Evolutionary conservation across 345 rosid species (phyloP).

Genomic region (Syzygium oleosum): DNA sequence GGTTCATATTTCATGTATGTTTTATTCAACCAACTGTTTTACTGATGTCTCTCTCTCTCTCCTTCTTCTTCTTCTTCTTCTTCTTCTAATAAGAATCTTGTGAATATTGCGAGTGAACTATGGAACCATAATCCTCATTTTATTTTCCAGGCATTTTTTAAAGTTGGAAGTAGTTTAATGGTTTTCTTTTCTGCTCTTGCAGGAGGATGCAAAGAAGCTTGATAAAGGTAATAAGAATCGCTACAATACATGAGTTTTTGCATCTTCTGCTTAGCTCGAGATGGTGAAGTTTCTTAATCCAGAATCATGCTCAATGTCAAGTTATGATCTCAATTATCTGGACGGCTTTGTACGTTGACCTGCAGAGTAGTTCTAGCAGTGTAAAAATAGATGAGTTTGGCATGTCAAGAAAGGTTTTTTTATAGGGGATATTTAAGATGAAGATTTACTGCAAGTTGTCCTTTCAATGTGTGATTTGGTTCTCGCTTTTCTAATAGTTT

Average conservation of each 20-base stretch:
- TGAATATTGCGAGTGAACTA: neutral
- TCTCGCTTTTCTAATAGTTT: neutral
- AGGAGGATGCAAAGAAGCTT: constrained; percentile 69
- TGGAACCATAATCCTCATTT: neutral
- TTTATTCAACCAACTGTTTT: neutral
- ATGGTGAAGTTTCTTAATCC: neutral
- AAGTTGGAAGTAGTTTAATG: neutral
- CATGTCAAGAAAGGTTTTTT: neutral
- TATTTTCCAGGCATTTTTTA: neutral
- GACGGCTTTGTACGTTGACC: neutral
- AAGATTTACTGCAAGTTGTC: neutral
- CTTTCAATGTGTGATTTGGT: neutral
- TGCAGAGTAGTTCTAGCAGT: neutral
- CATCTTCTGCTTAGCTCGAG: neutral
- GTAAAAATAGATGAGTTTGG: neutral
- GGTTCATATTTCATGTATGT: constrained; percentile 80
- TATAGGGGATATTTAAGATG: neutral
- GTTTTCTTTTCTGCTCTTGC: neutral
- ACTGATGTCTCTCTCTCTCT: neutral
- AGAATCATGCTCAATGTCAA: neutral
- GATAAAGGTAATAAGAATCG: constrained; percentile 44
- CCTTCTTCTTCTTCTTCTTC: neutral
- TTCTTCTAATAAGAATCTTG: neutral
- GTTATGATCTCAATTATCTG: neutral
- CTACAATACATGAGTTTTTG: constrained; percentile 37